These are phyloP conservation scores for Penicillium bialowiezense DNA, from an alignment of 495 filamentous ascomycete genomes.

Conservation along the genomic window DNA sequence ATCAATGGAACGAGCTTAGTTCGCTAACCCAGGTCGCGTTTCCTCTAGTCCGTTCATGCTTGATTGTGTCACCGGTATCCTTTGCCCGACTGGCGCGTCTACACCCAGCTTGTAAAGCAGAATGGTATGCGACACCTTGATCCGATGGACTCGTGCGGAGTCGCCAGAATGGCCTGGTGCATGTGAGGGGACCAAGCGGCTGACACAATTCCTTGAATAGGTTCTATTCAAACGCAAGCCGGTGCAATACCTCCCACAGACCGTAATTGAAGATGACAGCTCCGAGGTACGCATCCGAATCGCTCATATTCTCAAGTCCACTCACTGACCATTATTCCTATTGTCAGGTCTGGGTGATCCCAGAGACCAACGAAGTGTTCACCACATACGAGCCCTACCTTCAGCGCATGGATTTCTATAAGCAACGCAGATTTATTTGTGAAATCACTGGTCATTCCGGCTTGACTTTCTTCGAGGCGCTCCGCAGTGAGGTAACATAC, in stretches of 20 bases:
- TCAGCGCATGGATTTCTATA: constrained; percentile 87
- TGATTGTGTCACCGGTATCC: constrained; percentile 13
- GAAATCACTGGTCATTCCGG: constrained; percentile 92
- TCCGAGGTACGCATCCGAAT: constrained; percentile 59
- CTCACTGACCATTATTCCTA: constrained; percentile 5
- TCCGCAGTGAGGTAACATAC: constrained; percentile 81
- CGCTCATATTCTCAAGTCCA: not conserved
- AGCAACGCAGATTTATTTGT: constrained; percentile 89
- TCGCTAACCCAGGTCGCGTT: constrained; percentile 19
- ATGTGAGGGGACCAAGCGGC: constrained; percentile 6
- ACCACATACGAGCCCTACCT: constrained; percentile 85
- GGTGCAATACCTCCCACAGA: constrained; percentile 74
- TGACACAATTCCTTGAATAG: constrained; percentile 43
- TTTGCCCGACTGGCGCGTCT: constrained; percentile 33
- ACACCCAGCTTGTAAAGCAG: constrained; percentile 20
- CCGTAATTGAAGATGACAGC: constrained; percentile 73
- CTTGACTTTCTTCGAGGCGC: constrained; percentile 89
- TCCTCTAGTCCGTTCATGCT: constrained; percentile 25
- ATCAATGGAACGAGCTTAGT: not conserved
- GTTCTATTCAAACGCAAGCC: constrained; percentile 96
- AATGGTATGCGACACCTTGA: constrained; percentile 33
- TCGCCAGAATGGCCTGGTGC: constrained; percentile 2
- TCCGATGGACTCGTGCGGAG: constrained; percentile 1
- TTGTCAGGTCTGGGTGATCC: constrained; percentile 82
- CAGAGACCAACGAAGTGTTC: constrained; percentile 88